Base-by-base conservation (phyloP, 2,329 filamentous ascomycete genomes). In the Paecilomyces variotii region DNA sequence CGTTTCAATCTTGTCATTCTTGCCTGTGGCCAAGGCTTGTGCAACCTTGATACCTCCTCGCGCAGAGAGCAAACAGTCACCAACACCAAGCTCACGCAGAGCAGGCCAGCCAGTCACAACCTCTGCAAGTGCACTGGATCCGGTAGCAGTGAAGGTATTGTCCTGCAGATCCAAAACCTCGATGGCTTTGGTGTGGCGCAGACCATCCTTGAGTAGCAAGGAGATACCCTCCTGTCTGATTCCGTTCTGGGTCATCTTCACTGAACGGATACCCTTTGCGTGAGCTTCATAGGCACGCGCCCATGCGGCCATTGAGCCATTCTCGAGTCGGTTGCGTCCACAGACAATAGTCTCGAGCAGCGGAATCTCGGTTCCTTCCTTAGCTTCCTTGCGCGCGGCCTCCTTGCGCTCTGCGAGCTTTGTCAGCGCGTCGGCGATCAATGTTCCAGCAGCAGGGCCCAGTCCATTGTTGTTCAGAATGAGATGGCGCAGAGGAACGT, bases 191-290 rank as follows among this genome's bases (percentile, higher is more conserved):
- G 90, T 85, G 67, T 90, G 82, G 63, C 82, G 84, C 56, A 99
- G 81, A 62, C 94, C 94, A 56, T 92, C 81, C 61, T 84, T 86
- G 63, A 99, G 79, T 58, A 99, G 80, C 64, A 88, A 83, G 54
- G 87, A 87, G 69, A 97, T 94, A 61, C 94, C 94, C 74, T 97
- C 91, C 71, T 93, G 90, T 51, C 94, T 85, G 66, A 99, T 99
- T 56, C 94, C 94, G 73, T 99, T 97, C 76, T 97, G 94, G 27
- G 96, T 91, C 94, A 99, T 97, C 81, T 93, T 95, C 66, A 99
- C 85, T 60, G 86, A 86, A 76, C 87, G 89, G 63, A 99, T 84
- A 59, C 88, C 87, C 64, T 83, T 86, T 72, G 75, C 78, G 70
- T 97, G 91, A 59, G 93, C 87, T 68, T 86, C 85, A 74, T 90